A percentile compares a stretch with the other conserved stretches of the same genome.
phyloP scores from a whole-genome alignment of 805 yeast species.

The Candida loeiensis region DNA sequence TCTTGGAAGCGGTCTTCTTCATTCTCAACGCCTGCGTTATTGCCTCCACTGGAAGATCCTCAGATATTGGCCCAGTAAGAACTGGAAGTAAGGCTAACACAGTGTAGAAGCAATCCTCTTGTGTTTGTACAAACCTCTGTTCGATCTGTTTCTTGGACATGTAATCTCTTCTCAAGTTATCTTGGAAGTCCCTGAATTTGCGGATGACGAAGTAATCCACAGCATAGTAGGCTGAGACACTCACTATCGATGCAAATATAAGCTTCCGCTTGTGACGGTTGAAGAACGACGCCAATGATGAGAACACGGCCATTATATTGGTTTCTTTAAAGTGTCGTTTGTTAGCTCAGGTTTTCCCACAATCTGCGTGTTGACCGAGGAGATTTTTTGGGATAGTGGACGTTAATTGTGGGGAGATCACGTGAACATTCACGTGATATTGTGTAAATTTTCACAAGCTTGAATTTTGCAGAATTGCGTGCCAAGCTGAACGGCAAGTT shows the following conservation, averaged over 20 bases:
- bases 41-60: slow-evolving; percentile 63
- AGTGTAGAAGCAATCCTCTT: slow-evolving; percentile 82
- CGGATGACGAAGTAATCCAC: slow-evolving; percentile 38
- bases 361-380: slow-evolving; percentile 7
- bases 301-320: slow-evolving; percentile 35
- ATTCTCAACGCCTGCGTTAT: slow-evolving; percentile 67
- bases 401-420: slow-evolving; percentile 3
- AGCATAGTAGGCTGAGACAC: slow-evolving; percentile 35
- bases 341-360: background rate
- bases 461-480: too few relatives aligned
- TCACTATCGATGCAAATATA: slow-evolving; percentile 29
- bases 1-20: slow-evolving; percentile 38
- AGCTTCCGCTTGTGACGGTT: slow-evolving; percentile 39
- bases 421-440: background rate
- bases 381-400: slow-evolving; percentile 5
- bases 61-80: slow-evolving; percentile 59
- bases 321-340: background rate
- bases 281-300: slow-evolving; percentile 38
- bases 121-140: slow-evolving; percentile 86
- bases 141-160: slow-evolving; percentile 53
- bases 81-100: slow-evolving; percentile 80
- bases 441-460: too few relatives aligned
- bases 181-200: slow-evolving; percentile 38
- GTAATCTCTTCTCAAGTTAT: slow-evolving; percentile 37
- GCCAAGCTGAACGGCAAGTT: too few relatives aligned